Base-by-base conservation (phyloP, 768 basidiomycete genomes). In the Hemileccinum impolitum region DNA sequence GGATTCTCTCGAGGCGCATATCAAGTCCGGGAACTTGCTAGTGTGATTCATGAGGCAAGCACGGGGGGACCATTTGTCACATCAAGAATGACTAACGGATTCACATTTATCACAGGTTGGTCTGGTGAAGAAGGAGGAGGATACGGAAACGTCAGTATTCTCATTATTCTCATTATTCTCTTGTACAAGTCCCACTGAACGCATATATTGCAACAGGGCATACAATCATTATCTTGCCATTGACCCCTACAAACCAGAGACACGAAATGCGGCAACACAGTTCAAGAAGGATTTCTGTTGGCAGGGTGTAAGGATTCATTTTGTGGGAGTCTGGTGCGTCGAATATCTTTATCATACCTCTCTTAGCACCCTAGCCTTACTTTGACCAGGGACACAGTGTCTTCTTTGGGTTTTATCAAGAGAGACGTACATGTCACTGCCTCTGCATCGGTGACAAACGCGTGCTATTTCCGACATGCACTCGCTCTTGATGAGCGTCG, bases 1-100 rank as follows among this genome's bases (percentile, higher is more conserved):
- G 73, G 73, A 1, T 75, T 74, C 39, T 74, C 73, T 28, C 67
- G 74, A 12, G 73, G 73, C 0, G 73, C 72, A 6, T 74, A 72
- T 50, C 72, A 73, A 63, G 70, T 63, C 1, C 70, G 73, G 3
- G 55, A 51, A 0, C 47, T 75, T 5, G 69, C 72, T 1, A 66
- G 55, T 5, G 70, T 74, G 68, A 72, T 74, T 2, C 45, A 69
- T 2, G 63, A 56, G 45, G 73, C 67, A n/a, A 32, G 30, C 8
- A 14, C 4, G 1, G 7, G 9, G 6, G 4, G 5, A 14, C 11
- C 6, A 14, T n/a, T 6, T 7, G 5, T 26, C 4, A 8, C 31
- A 4, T n/a, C 7, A 15, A 39, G 21, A 6, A 4, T 8, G 3
- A 44, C 3, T 10, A 23, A 18, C 39, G 2, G 31, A n/a, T 32